These are phyloP conservation scores for Mycoemilia scoparia DNA, from an alignment of 192 early-diverging fungal species.

Conservation along the genomic window DNA sequence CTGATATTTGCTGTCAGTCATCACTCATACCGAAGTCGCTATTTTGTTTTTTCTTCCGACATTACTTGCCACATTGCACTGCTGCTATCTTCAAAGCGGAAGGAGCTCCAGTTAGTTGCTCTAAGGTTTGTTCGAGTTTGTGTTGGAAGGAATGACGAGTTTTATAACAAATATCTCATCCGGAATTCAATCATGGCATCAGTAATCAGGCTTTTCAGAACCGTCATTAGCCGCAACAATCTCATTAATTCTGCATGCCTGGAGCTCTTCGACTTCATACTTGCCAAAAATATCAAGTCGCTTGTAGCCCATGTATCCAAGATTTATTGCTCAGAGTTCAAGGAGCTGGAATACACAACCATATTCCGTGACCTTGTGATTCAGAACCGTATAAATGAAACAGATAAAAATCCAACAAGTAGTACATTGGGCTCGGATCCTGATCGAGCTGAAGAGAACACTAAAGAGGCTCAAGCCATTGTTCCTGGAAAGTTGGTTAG, in stretches of 20 bases:
- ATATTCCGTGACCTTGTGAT: slow-evolving; percentile 43
- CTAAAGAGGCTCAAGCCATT: too few relatives aligned
- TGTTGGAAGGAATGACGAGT: slow-evolving; percentile 64
- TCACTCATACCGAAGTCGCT: slow-evolving; percentile 61
- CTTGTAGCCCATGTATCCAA: slow-evolving; percentile 54
- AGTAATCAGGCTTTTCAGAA: slow-evolving; percentile 39
- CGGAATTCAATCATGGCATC: slow-evolving; percentile 54
- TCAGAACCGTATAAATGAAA: too few relatives aligned
- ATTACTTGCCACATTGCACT: slow-evolving; percentile 39
- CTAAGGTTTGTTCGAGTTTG: slow-evolving; percentile 62
- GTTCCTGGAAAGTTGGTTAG: too few relatives aligned
- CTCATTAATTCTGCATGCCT: slow-evolving; percentile 77
- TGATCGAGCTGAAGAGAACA: too few relatives aligned
- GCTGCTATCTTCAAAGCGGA: slow-evolving; percentile 46
- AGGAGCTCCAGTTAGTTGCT: slow-evolving; percentile 56
- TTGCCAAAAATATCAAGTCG: slow-evolving; percentile 43
- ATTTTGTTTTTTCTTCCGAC: slow-evolving; percentile 46
- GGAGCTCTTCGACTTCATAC: slow-evolving; percentile 72
- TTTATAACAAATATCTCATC: slow-evolving; percentile 57
- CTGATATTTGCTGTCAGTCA: slow-evolving; percentile 49
- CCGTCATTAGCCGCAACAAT: slow-evolving; percentile 54
- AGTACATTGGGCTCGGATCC: too few relatives aligned
- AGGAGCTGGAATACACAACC: slow-evolving; percentile 38
- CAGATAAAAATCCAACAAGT: too few relatives aligned
- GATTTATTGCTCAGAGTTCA: slow-evolving; percentile 36